Conservation (phyloP, 2,329 filamentous ascomycete genomes). For the Passalora sequoiae region DNA sequence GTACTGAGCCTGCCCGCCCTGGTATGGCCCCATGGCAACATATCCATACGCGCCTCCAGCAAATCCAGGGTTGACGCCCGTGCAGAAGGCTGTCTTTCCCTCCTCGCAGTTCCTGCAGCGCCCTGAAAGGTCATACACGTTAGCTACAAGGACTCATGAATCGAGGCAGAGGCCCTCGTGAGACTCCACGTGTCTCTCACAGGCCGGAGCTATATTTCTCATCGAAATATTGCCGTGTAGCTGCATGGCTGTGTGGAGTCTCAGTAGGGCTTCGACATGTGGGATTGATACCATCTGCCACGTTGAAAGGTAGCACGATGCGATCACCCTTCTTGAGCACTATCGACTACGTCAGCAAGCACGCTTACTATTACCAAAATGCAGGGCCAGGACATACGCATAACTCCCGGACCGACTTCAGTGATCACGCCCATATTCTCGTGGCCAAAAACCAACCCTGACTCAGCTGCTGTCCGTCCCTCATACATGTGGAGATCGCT, state of each 20-base stretch:
- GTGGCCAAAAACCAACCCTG: slow-evolving; percentile 58
- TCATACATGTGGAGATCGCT: slow-evolving; percentile 52
- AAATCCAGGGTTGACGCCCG: slow-evolving; percentile 38
- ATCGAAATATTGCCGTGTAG: no score
- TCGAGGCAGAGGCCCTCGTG: no score
- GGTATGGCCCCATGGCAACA: slow-evolving; percentile 49
- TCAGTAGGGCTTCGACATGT: no score
- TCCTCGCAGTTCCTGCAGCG: slow-evolving; percentile 61
- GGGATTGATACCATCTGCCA: slow-evolving; percentile 61
- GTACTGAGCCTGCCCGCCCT: slow-evolving; percentile 59
- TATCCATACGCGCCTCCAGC: slow-evolving; percentile 46
- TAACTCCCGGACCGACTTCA: slow-evolving; percentile 56
- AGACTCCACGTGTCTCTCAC: no score
- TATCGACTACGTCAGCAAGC: background rate
- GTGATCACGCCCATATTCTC: slow-evolving; percentile 34
- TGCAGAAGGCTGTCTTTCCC: slow-evolving; percentile 61
- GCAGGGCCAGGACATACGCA: slow-evolving; percentile 32
- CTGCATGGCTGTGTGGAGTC: no score
- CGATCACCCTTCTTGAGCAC: slow-evolving; percentile 56
- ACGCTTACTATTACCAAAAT: no score
- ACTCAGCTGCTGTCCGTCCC: slow-evolving; percentile 57
- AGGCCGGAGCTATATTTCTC: no score
- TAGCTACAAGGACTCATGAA: no score
- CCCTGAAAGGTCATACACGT: no score
- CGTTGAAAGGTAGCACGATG: slow-evolving; percentile 62